Base-by-base conservation (phyloP, 2,329 filamentous ascomycete species). In the Exophiala viscosa region DNA sequence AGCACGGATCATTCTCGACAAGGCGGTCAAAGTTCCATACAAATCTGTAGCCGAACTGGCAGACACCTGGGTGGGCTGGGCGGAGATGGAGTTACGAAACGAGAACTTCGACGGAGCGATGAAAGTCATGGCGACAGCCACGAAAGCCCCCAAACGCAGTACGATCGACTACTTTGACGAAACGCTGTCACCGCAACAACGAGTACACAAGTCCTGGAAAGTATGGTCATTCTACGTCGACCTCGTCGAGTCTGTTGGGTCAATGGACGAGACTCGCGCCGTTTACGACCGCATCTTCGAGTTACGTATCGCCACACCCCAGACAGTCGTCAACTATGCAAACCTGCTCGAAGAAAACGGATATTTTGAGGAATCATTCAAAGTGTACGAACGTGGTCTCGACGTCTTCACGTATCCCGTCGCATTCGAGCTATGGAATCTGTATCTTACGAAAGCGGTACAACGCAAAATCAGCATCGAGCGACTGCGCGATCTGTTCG, bases 81-180 rank as follows among this genome's bases (percentile, higher is more conserved):
- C 95, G 1, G 92, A 99, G 71, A 90, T 99, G 87, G 93, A 99
- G 69, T 78, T 99, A 44, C 87, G 93, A 44, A 90, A 90, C 65
- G 91, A 97, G 65, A 95, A 97, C 66, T 96, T 97, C 60, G 91
- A 97, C 67, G 87, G 88, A 64, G 93, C 95, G 2, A 86, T 96
- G 58, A 86, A 87, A 56, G 92, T 99, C 67, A 96, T 99, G 91
- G 88, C 89, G 36, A 97, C 96, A 70, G 93, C 93, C 14, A 92
- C 93, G 4, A 91, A 96, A 69, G 89, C 93, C n/a, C 91, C 93
- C 0, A 97, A 97, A 71, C 79, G 90, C 60, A 96, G 92, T n/a
- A 95, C 85, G 2, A 90, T 99, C n/a, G 93, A 99, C 73, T 99
- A 97, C 68, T 99, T 97, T 66, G 93, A 99, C 68, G 95, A 99